Evolutionary conservation across 306 rosid species (phyloP).

Genomic region (Neltuma alba): DNA sequence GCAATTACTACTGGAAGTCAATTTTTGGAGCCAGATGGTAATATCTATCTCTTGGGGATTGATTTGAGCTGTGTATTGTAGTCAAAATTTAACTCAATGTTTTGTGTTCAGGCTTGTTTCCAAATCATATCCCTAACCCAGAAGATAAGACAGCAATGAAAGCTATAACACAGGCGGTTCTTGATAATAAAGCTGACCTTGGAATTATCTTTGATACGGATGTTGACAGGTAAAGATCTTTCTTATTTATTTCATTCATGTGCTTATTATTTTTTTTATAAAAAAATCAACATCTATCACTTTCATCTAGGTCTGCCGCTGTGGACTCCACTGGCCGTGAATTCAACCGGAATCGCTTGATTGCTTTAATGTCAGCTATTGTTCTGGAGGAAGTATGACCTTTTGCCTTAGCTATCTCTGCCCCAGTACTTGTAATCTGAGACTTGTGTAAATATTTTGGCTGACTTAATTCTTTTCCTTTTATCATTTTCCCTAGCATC

Average conservation of each 20-base stretch:
- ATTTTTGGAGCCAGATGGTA: slow-evolving; percentile 99
- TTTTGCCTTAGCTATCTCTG: slow-evolving; percentile 26
- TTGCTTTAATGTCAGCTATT: slow-evolving; percentile 95
- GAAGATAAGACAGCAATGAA: slow-evolving; percentile 98
- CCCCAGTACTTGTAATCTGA: slow-evolving; percentile 18
- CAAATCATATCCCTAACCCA: slow-evolving; percentile 95
- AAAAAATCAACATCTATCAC: neutral
- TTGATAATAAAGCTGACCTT: slow-evolving; percentile 87
- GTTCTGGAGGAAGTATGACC: slow-evolving; percentile 86
- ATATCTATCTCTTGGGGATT: slow-evolving; percentile 35
- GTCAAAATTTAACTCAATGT: slow-evolving; percentile 19
- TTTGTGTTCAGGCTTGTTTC: slow-evolving; percentile 79
- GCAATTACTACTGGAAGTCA: slow-evolving; percentile 91
- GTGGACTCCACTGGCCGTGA: slow-evolving; percentile 88
- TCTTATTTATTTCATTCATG: slow-evolving; percentile 26
- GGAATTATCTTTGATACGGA: slow-evolving; percentile 99
- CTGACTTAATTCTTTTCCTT: slow-evolving; percentile 25
- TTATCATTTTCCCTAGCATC: slow-evolving; percentile 61
- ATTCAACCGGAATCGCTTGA: slow-evolving; percentile 87
- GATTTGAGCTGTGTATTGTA: slow-evolving; percentile 22
- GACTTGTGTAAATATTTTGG: neutral
- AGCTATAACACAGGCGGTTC: slow-evolving; percentile 92
- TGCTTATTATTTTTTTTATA: neutral
- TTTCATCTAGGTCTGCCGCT: slow-evolving; percentile 87
- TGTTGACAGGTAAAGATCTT: slow-evolving; percentile 75